A percentile compares a stretch with the other conserved stretches of the same genome.
Conservation (phyloP, 1,284 basidiomycete genomes). For the Rhodotorula sp. region DNA sequence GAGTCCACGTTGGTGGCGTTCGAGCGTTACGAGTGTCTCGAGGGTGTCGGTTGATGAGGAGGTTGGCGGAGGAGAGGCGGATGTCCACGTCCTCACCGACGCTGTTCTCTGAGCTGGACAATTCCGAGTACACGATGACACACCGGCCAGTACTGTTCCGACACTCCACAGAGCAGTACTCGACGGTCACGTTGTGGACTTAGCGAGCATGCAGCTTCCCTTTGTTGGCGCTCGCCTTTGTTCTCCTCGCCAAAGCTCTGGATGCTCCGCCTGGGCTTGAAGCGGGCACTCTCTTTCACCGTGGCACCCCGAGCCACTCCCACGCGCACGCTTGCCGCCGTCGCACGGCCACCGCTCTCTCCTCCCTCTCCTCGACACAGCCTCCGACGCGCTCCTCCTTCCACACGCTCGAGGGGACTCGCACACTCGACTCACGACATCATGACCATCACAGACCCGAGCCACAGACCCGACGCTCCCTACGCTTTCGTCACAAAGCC, state of each 20-base stretch:
- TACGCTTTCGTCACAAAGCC: constrained; percentile 25
- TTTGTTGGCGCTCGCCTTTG: neutral
- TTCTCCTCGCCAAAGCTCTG: neutral
- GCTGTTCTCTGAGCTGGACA: too few relatives aligned
- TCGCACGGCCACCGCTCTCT: neutral
- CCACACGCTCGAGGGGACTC: neutral
- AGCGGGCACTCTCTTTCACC: neutral
- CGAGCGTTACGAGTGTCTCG: too few relatives aligned
- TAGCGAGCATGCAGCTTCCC: neutral
- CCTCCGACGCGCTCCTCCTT: neutral
- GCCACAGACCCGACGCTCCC: constrained; percentile 24
- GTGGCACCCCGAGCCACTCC: neutral
- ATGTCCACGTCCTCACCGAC: too few relatives aligned
- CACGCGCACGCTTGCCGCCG: neutral
- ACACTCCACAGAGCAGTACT: too few relatives aligned
- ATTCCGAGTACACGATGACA: too few relatives aligned
- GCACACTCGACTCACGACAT: constrained; percentile 1
- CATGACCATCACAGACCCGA: constrained; percentile 20
- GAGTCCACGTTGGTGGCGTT: neutral
- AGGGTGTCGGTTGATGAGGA: too few relatives aligned
- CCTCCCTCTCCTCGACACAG: neutral
- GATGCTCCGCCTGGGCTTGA: constrained; percentile 3
- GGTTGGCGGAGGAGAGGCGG: too few relatives aligned
- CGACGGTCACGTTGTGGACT: neutral
- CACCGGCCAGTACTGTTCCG: too few relatives aligned